These are phyloP conservation scores for Tremellales sp. DNA, from an alignment of 1,284 basidiomycete species.

Conservation along the genomic window DNA sequence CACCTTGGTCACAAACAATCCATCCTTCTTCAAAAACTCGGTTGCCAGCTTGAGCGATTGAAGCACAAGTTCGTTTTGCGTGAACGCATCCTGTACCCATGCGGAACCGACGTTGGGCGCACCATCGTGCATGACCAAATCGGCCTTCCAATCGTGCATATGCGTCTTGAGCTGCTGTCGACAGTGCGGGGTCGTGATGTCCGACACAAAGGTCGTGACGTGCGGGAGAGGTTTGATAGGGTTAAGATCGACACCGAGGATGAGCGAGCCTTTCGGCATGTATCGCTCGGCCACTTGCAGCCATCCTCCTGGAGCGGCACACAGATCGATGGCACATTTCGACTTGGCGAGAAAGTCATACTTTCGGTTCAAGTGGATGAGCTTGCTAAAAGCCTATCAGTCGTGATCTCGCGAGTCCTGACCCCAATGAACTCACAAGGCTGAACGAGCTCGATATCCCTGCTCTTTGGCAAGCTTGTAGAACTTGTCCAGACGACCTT, in stretches of 20 bases:
- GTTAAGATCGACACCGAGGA: conserved; percentile 95
- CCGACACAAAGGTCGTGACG: conserved; percentile 86
- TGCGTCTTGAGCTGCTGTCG: conserved; percentile 80
- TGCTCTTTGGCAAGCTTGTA: conserved; percentile 80
- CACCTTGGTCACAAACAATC: conserved; percentile 96
- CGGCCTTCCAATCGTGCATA: conserved; percentile 99
- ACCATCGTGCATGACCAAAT: conserved; percentile 98
- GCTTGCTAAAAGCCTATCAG: conserved; percentile 58
- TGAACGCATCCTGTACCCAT: conserved; percentile 99
- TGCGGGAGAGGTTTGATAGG: conserved; percentile 95
- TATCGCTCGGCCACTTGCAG: conserved; percentile 97
- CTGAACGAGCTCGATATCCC: conserved; percentile 98
- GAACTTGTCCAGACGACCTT: conserved; percentile 92
- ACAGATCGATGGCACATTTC: conserved; percentile 94
- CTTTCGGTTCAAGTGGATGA: conserved; percentile 98
- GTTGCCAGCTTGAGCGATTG: conserved; percentile 95
- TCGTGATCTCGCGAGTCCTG: too few relatives aligned
- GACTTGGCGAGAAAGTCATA: conserved; percentile 87
- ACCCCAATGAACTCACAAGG: conserved; percentile 57
- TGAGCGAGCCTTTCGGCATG: conserved; percentile 92
- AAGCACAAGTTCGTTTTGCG: conserved; percentile 93
- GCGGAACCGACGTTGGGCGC: conserved; percentile 99
- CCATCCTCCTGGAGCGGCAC: conserved; percentile 99
- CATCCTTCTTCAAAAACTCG: conserved; percentile 90
- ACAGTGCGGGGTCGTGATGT: conserved; percentile 92